phyloP scores from a whole-genome alignment of 2,329 filamentous ascomycete species.

The Aspergillus neotritici region DNA sequence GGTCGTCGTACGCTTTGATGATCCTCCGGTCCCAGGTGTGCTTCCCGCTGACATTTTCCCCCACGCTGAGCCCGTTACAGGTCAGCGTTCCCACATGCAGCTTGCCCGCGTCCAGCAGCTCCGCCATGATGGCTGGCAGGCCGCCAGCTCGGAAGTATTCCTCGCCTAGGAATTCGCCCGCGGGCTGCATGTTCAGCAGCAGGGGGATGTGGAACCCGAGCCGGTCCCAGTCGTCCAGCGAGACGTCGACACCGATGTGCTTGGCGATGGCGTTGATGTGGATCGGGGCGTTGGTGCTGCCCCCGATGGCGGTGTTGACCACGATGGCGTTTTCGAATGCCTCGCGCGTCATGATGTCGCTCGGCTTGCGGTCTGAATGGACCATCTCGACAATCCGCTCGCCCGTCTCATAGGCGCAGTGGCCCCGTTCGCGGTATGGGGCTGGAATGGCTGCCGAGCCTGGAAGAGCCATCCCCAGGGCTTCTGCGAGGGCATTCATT shows the following conservation, averaged over 20 bases:
- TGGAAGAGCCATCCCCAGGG: constrained; percentile 49
- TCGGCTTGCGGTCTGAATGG: constrained; percentile 44
- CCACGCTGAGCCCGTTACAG: constrained; percentile 44
- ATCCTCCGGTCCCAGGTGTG: constrained; percentile 48
- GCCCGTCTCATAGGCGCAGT: constrained; percentile 47
- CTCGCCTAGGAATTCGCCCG: constrained; percentile 49
- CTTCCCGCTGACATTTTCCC: constrained; percentile 41
- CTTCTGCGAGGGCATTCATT: constrained; percentile 50
- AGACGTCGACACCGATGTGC: constrained; percentile 48
- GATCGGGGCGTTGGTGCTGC: constrained; percentile 54
- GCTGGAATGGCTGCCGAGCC: constrained; percentile 50
- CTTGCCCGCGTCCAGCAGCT: constrained; percentile 46
- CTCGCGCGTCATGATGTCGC: constrained; percentile 51
- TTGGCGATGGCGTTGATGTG: constrained; percentile 52
- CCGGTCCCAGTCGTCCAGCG: constrained; percentile 51
- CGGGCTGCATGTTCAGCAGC: constrained; percentile 52
- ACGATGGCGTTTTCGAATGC: constrained; percentile 55
- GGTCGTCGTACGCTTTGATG: constrained; percentile 43
- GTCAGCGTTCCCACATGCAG: constrained; percentile 42
- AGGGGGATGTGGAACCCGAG: constrained; percentile 48
- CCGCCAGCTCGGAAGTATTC: constrained; percentile 53
- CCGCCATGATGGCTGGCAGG: constrained; percentile 49
- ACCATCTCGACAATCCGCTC: constrained; percentile 49
- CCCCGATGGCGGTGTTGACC: constrained; percentile 51
- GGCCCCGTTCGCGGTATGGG: constrained; percentile 44